These are phyloP conservation scores for Plenodomus tracheiphilus DNA, from an alignment of 2,329 filamentous ascomycete genomes.

Conservation along the genomic window DNA sequence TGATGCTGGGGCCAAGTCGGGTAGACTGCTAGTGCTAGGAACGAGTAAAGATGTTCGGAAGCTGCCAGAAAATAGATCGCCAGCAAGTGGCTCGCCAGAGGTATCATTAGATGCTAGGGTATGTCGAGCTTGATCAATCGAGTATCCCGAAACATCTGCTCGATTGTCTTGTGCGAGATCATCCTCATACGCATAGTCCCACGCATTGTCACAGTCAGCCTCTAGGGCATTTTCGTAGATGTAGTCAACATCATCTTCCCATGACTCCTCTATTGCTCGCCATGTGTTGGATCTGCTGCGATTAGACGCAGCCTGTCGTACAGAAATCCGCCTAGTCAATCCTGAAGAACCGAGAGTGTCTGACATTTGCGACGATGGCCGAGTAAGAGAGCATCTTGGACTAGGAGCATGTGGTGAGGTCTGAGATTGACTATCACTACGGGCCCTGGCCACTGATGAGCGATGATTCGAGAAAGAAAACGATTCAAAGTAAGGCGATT, in stretches of 20 bases:
- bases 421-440: slow-evolving; percentile 26
- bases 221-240: slow-evolving; percentile 65
- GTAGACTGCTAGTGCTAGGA: slow-evolving; percentile 31
- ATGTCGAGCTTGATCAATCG: too few species aligned
- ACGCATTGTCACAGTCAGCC: slow-evolving; percentile 64
- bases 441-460: slow-evolving; percentile 21
- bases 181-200: slow-evolving; percentile 48
- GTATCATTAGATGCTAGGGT: neutral
- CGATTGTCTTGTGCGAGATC: slow-evolving; percentile 41
- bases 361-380: slow-evolving; percentile 47
- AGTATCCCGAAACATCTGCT: slow-evolving; percentile 1
- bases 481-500: slow-evolving; percentile 30
- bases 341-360: slow-evolving; percentile 51
- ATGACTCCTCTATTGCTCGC: slow-evolving; percentile 50
- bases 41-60: slow-evolving; percentile 35
- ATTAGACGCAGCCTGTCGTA: slow-evolving; percentile 19
- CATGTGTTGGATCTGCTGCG: slow-evolving; percentile 40
- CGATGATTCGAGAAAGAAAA: slow-evolving; percentile 32
- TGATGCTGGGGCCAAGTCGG: slow-evolving; percentile 41
- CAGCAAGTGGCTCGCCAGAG: slow-evolving; percentile 3
- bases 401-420: slow-evolving; percentile 21
- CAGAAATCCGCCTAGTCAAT: slow-evolving; percentile 29
- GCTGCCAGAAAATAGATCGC: slow-evolving; percentile 15
- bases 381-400: slow-evolving; percentile 27
- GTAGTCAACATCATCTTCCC: slow-evolving; percentile 67